Conservation (phyloP, 768 basidiomycete genomes). For the Cystofilobasidium macerans region DNA sequence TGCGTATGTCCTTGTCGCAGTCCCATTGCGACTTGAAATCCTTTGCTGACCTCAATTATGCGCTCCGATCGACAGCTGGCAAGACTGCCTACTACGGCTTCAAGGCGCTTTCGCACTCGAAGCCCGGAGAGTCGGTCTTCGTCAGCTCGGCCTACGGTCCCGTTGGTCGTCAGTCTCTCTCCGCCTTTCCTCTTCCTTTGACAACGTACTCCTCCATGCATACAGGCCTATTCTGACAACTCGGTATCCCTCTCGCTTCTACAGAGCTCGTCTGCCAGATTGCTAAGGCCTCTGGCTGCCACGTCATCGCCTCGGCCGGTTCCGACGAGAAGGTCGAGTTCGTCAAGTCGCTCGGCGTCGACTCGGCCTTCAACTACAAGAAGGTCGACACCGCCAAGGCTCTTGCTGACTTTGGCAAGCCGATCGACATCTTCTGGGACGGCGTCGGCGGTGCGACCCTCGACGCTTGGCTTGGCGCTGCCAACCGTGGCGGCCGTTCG, state of each 20-base stretch:
- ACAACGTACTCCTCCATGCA: too few relatives aligned
- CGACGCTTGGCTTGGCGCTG: constrained; percentile 27
- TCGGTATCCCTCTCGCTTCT: too few relatives aligned
- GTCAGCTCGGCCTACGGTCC: constrained; percentile 45
- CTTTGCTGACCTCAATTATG: neutral
- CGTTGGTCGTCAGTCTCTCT: too few relatives aligned
- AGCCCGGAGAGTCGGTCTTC: constrained; percentile 48
- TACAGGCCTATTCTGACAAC: too few relatives aligned
- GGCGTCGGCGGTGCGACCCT: constrained; percentile 35
- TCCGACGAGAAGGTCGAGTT: constrained; percentile 57
- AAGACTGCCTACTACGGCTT: constrained; percentile 23
- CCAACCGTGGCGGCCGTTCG: constrained; percentile 10
- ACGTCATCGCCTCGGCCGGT: constrained; percentile 62
- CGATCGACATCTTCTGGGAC: constrained; percentile 46
- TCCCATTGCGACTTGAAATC: too few relatives aligned
- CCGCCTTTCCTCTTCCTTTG: too few relatives aligned
- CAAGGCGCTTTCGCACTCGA: constrained; percentile 32
- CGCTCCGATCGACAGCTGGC: neutral
- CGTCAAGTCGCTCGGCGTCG: constrained; percentile 27
- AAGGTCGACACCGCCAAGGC: constrained; percentile 47
- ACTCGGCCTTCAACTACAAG: constrained; percentile 40
- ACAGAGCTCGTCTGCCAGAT: constrained; percentile 48
- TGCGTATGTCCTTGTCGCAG: constrained; percentile 37
- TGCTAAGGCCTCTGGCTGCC: constrained; percentile 44
- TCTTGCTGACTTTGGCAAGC: constrained; percentile 50